Base-by-base conservation (phyloP, 2,329 filamentous ascomycete genomes). In the Chaetothyriales sp. region DNA sequence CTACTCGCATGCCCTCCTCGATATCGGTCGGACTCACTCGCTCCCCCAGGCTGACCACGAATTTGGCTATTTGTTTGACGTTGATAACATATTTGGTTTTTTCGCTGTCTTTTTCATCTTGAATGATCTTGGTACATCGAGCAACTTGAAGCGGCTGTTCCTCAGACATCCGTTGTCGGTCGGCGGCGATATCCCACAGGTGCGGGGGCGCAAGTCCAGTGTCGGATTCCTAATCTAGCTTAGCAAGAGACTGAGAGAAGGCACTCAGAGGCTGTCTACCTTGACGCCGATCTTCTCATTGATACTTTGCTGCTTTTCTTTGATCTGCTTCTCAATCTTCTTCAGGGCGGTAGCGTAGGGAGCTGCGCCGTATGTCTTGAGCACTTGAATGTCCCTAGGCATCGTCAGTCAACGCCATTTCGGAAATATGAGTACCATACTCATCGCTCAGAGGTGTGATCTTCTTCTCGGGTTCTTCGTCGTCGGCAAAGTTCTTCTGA, bases 81-180 rank as follows among this genome's bases (percentile, higher is more conserved):
- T 98, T 98, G 78, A 98, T 98, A 63, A 98, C 89, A 74, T 98
- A 98, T 81, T 96, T 98, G 80, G 85, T 94, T 79, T 98, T 98
- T 57, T 94, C 86, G 54, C 86, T 76, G 66, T 96, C 89, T 70
- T 92, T 90, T 67, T 95, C 89, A 65, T 96, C 90, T 55, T 88
- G 82, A 61, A 98, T 98, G 68, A 98, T 98, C 77, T 98, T 98
- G 53, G 92, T 98, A 77, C 92, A 98, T 64, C 92, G 79, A 58
- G 92, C 92, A 57, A 98, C 92, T 72, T 98, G 92, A 61, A 96
- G 78, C 44, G 92, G 92, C 64, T 98, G 92, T 72, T 98, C 92
- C 72, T 98, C 92, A 57, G 83, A 82, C 92, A 98, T 98, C 64
- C 92, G 87, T 78, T 96, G 92, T 62, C 90, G 83, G 69, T 98